Evolutionary conservation across 441 rosid genomes (phyloP), one percentile per base, ranked within the genome.

Genomic region (Syzygium syzygioides): DNA sequence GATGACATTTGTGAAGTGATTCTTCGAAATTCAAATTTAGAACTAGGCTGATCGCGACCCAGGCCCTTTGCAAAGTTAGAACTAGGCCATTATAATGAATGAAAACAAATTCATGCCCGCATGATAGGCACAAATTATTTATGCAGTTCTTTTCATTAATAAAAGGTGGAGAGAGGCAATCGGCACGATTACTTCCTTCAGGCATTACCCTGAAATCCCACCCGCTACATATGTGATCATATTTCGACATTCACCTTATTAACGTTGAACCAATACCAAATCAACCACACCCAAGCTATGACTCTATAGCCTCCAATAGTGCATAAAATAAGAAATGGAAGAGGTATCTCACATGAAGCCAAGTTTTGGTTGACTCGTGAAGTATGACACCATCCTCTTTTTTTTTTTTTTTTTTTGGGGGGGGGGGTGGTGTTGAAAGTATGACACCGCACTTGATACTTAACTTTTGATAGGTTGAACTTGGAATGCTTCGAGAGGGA

Each of bases 301-400:
- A n/a, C 10, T 62, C 19, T 3, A 62, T 15, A 6, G 34, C 37
- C 11, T 14, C 17, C 34, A 28, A 3, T n/a, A 62, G 17, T 62
- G 68, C 19, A 14, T 60, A n/a, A 60, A 28, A 60, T 6, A 60
- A 60, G 30, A 14, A 62, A 6, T 62, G 68, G 34, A 62, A 62
- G 2, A 62, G 4, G 12, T 14, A 14, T 14, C n/a, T 60, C 2
- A 14, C 68, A 62, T 4, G 7, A n/a, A 14, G 68, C n/a, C 4
- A 62, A 62, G 2, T 62, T 62, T 62, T 62, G 34, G 18, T n/a
- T 62, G 18, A 28, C 9, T 62, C 7, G 19, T 14, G 34, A 62
- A 62, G 34, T 6, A n/a, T 0, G 9, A 62, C 13, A 26, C 3
- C 1, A 2, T 1, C 25, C 1, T 3, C 23, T 23, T 56, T 3